Percentiles rank a stretch among this genome's conserved stretches.
Evolutionary conservation across 306 rosid species (phyloP).

Genomic region (Casuarina glauca): DNA sequence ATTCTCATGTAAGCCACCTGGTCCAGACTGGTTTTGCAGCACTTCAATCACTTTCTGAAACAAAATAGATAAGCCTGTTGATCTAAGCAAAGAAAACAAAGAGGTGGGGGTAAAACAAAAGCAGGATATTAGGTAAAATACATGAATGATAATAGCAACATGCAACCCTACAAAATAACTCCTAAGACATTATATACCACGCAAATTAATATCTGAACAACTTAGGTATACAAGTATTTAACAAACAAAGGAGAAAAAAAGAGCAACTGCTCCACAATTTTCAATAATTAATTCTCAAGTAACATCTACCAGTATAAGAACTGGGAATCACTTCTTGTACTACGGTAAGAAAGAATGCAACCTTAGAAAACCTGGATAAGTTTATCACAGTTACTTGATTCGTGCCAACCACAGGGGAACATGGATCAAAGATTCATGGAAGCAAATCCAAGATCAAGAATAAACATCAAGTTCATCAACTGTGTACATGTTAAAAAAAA

Average conservation of each 20-base stretch:
- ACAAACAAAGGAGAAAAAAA: not conserved
- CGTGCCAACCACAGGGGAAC: slow-evolving; percentile 13
- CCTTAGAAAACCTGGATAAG: not conserved
- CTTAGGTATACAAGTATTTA: not conserved
- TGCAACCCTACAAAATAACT: not conserved
- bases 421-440: slow-evolving; percentile 11
- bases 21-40: slow-evolving; percentile 72
- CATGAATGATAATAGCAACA: not conserved
- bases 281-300: not conserved
- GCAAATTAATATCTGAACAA: not conserved
- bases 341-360: not conserved
- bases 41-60: slow-evolving; percentile 76
- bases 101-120: not conserved
- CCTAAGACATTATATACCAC: slow-evolving; percentile 8
- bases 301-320: not conserved
- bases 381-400: not conserved
- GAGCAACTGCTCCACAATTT: not conserved
- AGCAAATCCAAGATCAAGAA: not conserved
- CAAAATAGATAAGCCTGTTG: slow-evolving; percentile 30
- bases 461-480: too few relatives aligned
- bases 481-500: not conserved
- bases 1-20: slow-evolving; percentile 84
- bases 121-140: not conserved
- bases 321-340: not conserved
- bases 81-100: not conserved